Evolutionary conservation across 73 alveolate genomes (phyloP).

Genomic region (Paramecium tetraurelia): DNA sequence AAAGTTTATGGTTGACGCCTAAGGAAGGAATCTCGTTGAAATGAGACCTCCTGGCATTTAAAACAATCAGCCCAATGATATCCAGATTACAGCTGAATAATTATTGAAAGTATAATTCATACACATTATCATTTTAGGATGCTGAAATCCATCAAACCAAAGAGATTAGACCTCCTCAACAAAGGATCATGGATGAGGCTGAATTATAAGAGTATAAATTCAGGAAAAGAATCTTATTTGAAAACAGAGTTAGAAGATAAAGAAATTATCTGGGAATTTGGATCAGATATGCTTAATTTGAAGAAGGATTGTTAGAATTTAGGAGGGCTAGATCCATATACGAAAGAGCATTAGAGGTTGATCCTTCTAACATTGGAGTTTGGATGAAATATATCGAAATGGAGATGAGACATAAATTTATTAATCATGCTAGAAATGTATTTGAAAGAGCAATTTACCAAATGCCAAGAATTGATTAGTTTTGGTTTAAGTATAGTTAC

Average conservation of each 20-base stretch:
- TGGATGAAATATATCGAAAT: constrained; percentile 99
- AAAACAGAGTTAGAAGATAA: constrained; percentile 88
- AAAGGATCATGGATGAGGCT: constrained; percentile 90
- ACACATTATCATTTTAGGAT: constrained; percentile 55
- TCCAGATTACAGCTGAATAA: constrained; percentile 98
- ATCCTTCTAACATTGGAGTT: constrained; percentile 84
- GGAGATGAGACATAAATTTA: constrained; percentile 99
- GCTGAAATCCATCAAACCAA: constrained; percentile 93
- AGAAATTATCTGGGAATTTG: constrained; percentile 92
- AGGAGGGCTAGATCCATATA: constrained; percentile 96
- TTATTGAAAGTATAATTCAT: constrained; percentile 70
- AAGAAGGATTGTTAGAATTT: constrained; percentile 46
- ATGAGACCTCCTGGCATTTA: constrained; percentile 83
- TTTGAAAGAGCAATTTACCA: constrained; percentile 96
- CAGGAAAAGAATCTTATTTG: constrained; percentile 90
- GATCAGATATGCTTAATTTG: constrained; percentile 75
- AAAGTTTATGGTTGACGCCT: constrained; percentile 25
- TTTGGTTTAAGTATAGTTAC: constrained; percentile 97
- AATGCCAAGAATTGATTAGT: constrained; percentile 96
- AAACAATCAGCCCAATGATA: constrained; percentile 93
- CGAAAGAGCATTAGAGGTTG: constrained; percentile 99
- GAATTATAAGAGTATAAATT: constrained; percentile 94
- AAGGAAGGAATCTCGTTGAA: constrained; percentile 54
- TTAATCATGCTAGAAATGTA: constrained; percentile 98
- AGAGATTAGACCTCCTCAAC: constrained; percentile 85